phyloP scores from a whole-genome alignment of 2,329 filamentous ascomycete genomes.

The Scedosporium boydii region DNA sequence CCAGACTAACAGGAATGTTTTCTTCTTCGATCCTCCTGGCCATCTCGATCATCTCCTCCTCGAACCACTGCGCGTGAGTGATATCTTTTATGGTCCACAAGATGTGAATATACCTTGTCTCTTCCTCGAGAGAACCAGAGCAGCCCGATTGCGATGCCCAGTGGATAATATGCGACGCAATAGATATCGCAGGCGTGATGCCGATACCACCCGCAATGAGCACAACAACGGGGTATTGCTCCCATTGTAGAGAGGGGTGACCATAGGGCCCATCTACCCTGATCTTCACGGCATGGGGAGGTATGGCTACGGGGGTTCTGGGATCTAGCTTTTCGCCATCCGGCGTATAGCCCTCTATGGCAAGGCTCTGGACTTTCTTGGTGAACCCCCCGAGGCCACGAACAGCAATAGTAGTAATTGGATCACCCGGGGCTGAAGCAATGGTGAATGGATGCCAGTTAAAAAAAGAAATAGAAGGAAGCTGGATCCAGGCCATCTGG shows the following conservation, averaged over 20 bases:
- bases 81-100: constrained; percentile 12
- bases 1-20: constrained; percentile 4
- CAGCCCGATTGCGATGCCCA: background rate
- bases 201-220: constrained; percentile 16
- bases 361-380: constrained; percentile 4
- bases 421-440: constrained; percentile 10
- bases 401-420: constrained; percentile 11
- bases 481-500: constrained; percentile 16
- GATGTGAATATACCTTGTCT: constrained; percentile 9
- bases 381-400: constrained; percentile 12
- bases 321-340: background rate
- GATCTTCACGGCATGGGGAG: constrained; percentile 1
- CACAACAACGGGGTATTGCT: constrained; percentile 10
- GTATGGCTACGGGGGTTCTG: background rate
- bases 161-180: constrained; percentile 13
- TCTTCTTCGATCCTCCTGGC: background rate
- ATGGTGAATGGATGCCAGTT: constrained; percentile 19
- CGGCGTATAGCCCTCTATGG: background rate
- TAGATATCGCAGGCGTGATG: constrained; percentile 15
- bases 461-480: constrained; percentile 12
- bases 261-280: constrained; percentile 15
- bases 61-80: constrained; percentile 11
- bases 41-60: constrained; percentile 9
- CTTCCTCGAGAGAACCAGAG: background rate
- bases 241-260: constrained; percentile 12